Evolutionary conservation across 306 rosid species (phyloP).

Genomic region (Hippophae gyantsensis): DNA sequence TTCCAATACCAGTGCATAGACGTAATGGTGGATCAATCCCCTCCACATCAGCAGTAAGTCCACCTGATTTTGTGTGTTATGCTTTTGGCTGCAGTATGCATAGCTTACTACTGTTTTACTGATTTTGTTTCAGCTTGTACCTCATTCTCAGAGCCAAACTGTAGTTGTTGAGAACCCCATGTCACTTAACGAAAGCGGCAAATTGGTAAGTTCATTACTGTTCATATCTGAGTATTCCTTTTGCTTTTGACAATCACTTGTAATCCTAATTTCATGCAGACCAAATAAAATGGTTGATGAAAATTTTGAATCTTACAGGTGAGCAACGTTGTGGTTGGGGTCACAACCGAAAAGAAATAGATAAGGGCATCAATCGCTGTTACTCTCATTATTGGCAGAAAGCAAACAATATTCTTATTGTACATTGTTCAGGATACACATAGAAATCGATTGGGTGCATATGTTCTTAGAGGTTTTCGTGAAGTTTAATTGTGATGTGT

Average conservation of each 20-base stretch:
- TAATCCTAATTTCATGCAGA: not conserved
- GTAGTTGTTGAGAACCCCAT: constrained; percentile 96
- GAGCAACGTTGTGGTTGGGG: constrained; percentile 94
- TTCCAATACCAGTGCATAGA: constrained; percentile 74
- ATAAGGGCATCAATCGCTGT: not conserved
- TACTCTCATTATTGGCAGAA: constrained; percentile 5
- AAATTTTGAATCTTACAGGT: constrained; percentile 47
- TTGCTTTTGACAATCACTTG: not conserved
- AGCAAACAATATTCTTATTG: constrained; percentile 3
- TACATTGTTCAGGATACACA: constrained; percentile 8
- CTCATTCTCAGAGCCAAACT: constrained; percentile 71
- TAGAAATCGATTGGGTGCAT: constrained; percentile 26
- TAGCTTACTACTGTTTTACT: constrained; percentile 4
- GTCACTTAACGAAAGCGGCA: constrained; percentile 89
- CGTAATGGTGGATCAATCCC: constrained; percentile 63
- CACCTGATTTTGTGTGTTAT: constrained; percentile 1
- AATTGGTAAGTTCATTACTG: constrained; percentile 50
- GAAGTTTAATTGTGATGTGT: constrained; percentile 6
- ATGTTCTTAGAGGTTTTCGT: constrained; percentile 12
- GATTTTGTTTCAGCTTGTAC: constrained; percentile 36
- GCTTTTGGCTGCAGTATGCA: constrained; percentile 12
- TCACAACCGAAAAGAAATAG: constrained; percentile 79
- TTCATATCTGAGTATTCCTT: not conserved
- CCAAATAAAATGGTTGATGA: constrained; percentile 8
- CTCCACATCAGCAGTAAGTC: constrained; percentile 73